Evolutionary conservation across 2,329 filamentous ascomycete species (phyloP).

Genomic region (Alternaria metachromatica): DNA sequence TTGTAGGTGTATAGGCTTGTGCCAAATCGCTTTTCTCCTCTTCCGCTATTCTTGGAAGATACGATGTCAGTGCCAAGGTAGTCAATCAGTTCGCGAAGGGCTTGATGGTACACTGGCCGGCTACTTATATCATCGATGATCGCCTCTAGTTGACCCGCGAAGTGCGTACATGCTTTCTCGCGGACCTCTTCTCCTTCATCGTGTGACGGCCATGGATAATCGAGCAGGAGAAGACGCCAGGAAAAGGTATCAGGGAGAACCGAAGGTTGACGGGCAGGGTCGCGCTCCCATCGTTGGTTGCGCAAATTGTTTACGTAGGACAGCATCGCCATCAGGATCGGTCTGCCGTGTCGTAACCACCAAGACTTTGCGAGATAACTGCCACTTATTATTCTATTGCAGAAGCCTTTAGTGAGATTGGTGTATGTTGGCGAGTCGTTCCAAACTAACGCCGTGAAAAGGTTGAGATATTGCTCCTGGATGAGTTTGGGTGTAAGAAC

Average conservation of each 20-base stretch:
- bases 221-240: conserved; percentile 34
- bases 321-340: conserved; percentile 28
- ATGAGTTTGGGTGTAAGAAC: conserved; percentile 20
- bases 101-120: conserved; percentile 22
- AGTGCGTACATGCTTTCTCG: conserved; percentile 21
- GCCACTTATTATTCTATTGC: background rate
- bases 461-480: conserved; percentile 22
- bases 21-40: background rate
- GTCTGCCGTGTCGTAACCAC: conserved; percentile 20
- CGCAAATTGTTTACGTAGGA: conserved; percentile 25
- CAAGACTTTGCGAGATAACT: conserved; percentile 2
- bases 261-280: conserved; percentile 19
- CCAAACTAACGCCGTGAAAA: conserved; percentile 22
- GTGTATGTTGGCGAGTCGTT: conserved; percentile 15
- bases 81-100: conserved; percentile 12
- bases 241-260: conserved; percentile 35
- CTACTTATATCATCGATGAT: conserved; percentile 22
- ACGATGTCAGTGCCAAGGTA: conserved; percentile 4
- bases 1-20: background rate
- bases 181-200: background rate
- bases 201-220: conserved; percentile 20
- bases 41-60: background rate
- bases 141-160: conserved; percentile 22
- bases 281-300: conserved; percentile 30
- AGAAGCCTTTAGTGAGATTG: background rate